Base-by-base conservation (phyloP, 2,329 filamentous ascomycete genomes). In the Arachnomyces sp. region DNA sequence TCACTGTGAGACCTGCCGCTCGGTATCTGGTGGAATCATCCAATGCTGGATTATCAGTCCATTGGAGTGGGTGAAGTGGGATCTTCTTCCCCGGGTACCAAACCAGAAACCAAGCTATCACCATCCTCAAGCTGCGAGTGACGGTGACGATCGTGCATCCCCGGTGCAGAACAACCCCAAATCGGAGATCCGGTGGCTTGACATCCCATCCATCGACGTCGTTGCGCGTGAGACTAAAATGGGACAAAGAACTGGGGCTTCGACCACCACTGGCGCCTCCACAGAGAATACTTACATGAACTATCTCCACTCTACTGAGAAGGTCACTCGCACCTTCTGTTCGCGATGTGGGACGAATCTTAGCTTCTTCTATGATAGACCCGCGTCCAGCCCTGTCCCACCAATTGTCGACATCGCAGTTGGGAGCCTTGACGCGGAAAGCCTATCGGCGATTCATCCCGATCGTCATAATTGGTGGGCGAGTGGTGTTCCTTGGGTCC, bases 41-140 rank as follows among this genome's bases (percentile, higher is more conserved):
- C 46, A 55, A 40, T 42, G 39, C 20, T 58, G 55, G 53, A 40
- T 56, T 34, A 54, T 58, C 18, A 48, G 44, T 39, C 55, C 50
- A 3, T 45, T 46, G 20, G 39, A 43, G 3, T 58, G 55, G 54
- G 39, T 54, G 7, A 40, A 48, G 31, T 57, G 55, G 46, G 45
- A 43, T 15, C 29, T 58, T 4, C 34, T 37, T 7, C 28, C 40
- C 2, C 42, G 43, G n/a, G 35, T 13, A 20, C n/a, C 11, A 28
- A 30, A 18, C 28, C 11, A 38, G 18, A 29, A 14, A 11, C n/a
- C 12, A 14, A 38, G 35, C 17, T 28, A 17, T 9, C 18, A 11
- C 2, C 4, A 17, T 7, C 18, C 31, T 7, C 36, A 11, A 14
- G n/a, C 30, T 15, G 18, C 39, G 5, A 20, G 20, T 25, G 20